Evolutionary conservation across 192 early-diverging fungal species (phyloP).

Genomic region (Spinellus fusiger): DNA sequence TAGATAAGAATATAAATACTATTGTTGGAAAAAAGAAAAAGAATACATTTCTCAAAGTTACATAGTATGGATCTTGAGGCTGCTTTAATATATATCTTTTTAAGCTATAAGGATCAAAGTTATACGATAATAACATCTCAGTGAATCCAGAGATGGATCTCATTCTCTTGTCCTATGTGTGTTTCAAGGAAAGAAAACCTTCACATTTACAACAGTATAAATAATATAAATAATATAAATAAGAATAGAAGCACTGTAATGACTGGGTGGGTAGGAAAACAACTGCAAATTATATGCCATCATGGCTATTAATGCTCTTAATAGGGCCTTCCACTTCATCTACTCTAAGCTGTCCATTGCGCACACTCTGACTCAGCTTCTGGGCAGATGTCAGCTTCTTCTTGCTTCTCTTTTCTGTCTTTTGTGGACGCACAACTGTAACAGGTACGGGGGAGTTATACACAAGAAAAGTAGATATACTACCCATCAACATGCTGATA

Average conservation of each 20-base stretch:
- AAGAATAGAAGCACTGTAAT: neutral
- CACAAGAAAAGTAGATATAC: constrained; percentile 45
- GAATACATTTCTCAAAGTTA: no score
- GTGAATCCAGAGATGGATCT: no score
- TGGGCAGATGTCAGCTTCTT: constrained; percentile 26
- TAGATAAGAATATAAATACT: no score
- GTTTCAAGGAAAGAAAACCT: no score
- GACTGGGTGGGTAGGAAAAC: no score
- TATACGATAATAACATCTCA: no score
- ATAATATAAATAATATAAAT: no score
- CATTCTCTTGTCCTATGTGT: no score
- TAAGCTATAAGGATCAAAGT: no score
- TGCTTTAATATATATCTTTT: no score
- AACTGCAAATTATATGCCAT: constrained; percentile 1
- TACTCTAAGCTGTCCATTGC: constrained; percentile 27
- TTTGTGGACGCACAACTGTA: constrained; percentile 42
- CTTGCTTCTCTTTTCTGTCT: constrained; percentile 29
- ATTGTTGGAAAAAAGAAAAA: no score
- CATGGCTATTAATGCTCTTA: constrained; percentile 17
- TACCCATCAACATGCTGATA: constrained; percentile 42
- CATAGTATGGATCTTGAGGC: no score
- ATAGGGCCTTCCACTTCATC: constrained; percentile 21
- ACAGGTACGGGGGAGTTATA: constrained; percentile 49
- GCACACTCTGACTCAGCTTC: constrained; percentile 36
- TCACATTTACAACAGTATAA: neutral